A percentile compares a stretch with the other conserved stretches of the same genome.
Conservation (phyloP, 148 eudicot species). For the Fagopyrum esculentum region DNA sequence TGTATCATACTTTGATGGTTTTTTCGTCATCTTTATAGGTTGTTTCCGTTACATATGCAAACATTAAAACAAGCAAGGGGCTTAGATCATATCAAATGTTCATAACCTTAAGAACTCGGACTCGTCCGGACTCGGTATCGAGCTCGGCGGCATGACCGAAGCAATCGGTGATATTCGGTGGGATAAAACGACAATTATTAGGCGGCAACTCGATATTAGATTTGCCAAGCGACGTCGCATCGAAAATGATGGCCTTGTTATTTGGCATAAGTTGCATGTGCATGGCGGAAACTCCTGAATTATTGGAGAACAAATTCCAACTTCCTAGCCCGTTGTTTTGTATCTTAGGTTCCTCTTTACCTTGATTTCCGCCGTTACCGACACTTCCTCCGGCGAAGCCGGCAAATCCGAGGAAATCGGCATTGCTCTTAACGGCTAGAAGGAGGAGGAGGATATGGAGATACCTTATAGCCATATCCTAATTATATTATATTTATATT, state of each 20-base stretch:
- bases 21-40: too few relatives aligned
- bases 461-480: not conserved
- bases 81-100: too few relatives aligned
- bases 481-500: not conserved
- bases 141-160: constrained; percentile 61
- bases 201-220: constrained; percentile 29
- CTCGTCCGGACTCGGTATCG: constrained; percentile 31
- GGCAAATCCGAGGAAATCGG: not conserved
- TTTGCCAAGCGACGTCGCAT: constrained; percentile 47
- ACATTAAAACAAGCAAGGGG: too few relatives aligned
- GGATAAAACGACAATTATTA: constrained; percentile 23
- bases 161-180: constrained; percentile 32
- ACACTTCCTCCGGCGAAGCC: not conserved
- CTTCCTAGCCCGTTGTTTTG: constrained; percentile 27
- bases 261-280: constrained; percentile 80
- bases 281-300: constrained; percentile 69
- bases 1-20: too few relatives aligned
- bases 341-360: not conserved
- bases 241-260: constrained; percentile 55
- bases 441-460: not conserved
- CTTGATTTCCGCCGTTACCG: not conserved
- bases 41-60: too few relatives aligned
- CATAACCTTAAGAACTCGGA: constrained; percentile 50
- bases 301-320: constrained; percentile 32
- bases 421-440: not conserved